Base-by-base conservation (phyloP, 257 asterid genomes). In the Sherardia arvensis region DNA sequence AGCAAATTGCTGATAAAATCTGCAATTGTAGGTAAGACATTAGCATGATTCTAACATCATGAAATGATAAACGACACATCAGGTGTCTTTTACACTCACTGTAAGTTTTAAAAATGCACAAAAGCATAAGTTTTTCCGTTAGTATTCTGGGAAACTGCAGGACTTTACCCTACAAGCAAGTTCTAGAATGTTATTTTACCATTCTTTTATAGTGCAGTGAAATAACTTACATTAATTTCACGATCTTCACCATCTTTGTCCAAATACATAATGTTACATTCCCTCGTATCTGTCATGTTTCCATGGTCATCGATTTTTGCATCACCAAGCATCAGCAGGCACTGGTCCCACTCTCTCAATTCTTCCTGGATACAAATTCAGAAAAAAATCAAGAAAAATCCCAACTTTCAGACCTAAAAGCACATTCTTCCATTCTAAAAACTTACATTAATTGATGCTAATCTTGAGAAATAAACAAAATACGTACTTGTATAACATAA, bases 231-330 rank as follows among this genome's bases (percentile, higher is more conserved):
- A 78, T 90, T 90, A 72, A 93, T 93, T 80, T 93, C 99, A 59
- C 95, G 97, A 77, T 93, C 97, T 85, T 93, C 97, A 28, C 87
- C 79, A 66, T 93, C 99, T 85, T 87, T 93, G 69, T 93, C 96
- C 76, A 87, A 82, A 73, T 85, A 84, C 90, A 83, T 90, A 83
- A 80, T 79, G 59, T 59, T 81, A 73, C 66, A 85, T 57, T 93
- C 99, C 77, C 84, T 87, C 45, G 88, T 70, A 70, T 84, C 95
- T 0, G 90, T 83, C 78, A 87, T 79, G 76, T 87, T 93, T 57
- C 99, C 99, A 71, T 85, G 79, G 74, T 93, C 97, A 72, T 93
- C 97, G 63, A 93, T 95, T 66, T 83, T 86, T 32, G 95, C 95
- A 81, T 90, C 96, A 69, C 97, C 99, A 64, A 93, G 95, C 96